Percentiles rank a stretch among this genome's conserved stretches.
Conservation (phyloP, 495 filamentous ascomycete species). For the Aspergillus egyptiacus region DNA sequence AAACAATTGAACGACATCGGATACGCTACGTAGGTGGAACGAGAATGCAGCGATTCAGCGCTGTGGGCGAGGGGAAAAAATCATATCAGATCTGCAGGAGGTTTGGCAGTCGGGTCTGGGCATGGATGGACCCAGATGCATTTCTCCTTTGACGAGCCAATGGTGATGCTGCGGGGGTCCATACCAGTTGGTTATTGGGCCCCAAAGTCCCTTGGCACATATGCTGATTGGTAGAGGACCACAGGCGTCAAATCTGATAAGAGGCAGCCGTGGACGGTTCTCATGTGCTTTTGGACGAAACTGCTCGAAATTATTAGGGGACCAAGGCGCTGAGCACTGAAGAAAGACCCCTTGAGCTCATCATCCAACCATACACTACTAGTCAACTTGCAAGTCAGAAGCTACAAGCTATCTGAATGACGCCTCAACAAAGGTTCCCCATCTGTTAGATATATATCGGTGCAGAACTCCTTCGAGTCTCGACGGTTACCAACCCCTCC, state of each 20-base stretch:
- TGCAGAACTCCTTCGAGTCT: too few relatives aligned
- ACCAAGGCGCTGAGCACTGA: not conserved
- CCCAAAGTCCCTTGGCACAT: not conserved
- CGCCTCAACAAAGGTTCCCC: too few relatives aligned
- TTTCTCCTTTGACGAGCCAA: not conserved
- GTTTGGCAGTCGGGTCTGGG: too few relatives aligned
- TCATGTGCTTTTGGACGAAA: too few relatives aligned
- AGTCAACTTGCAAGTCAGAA: too few relatives aligned
- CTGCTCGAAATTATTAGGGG: not conserved
- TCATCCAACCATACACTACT: too few relatives aligned
- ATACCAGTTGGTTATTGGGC: not conserved
- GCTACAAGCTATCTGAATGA: too few relatives aligned
- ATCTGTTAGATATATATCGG: too few relatives aligned
- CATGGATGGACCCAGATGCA: too few relatives aligned
- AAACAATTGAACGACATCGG: constrained; percentile 4
- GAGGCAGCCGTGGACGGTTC: not conserved
- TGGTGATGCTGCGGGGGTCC: not conserved
- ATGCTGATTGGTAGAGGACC: not conserved
- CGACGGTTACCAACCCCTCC: too few relatives aligned
- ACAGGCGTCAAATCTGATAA: constrained; percentile 14
- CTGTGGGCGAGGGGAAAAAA: too few relatives aligned
- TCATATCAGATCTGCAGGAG: constrained; percentile 8
- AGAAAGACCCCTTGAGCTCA: too few relatives aligned
- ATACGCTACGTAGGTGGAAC: constrained; percentile 1
- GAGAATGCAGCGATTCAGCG: not conserved